A percentile compares a stretch with the other conserved stretches of the same genome.
Evolutionary conservation across 768 basidiomycete species (phyloP).

Genomic region (Grammothele lineata): DNA sequence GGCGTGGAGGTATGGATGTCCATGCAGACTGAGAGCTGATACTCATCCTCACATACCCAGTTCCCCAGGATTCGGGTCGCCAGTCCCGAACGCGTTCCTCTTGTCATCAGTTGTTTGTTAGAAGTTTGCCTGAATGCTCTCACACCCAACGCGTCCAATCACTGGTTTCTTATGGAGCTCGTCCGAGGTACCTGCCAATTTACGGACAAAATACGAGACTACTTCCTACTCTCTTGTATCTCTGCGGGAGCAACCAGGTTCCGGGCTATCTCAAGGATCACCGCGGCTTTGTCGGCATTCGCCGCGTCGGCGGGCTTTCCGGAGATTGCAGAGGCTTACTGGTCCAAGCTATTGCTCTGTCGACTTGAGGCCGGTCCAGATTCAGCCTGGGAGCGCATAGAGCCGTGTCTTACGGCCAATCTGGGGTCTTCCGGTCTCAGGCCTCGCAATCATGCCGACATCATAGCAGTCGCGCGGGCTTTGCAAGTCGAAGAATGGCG

Average conservation of each 20-base stretch:
- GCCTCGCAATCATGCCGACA: conserved; percentile 2
- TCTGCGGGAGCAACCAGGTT: conserved; percentile 31
- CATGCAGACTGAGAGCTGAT: too few relatives aligned
- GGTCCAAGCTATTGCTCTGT: conserved; percentile 24
- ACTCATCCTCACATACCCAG: too few relatives aligned
- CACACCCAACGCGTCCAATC: conserved; percentile 37
- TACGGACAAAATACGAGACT: conserved; percentile 39
- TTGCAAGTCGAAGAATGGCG: conserved; percentile 38
- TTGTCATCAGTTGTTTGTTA: conserved; percentile 43
- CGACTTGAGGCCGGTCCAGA: conserved; percentile 42
- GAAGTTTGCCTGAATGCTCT: conserved; percentile 41
- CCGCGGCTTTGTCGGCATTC: conserved; percentile 20
- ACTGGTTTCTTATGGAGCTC: conserved; percentile 49
- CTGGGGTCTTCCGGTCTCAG: neutral
- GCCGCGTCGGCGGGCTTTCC: conserved; percentile 1
- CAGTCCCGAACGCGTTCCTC: conserved; percentile 31
- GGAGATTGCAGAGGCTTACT: neutral
- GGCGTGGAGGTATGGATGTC: too few relatives aligned
- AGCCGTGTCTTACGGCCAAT: conserved; percentile 18
- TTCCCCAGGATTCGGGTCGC: neutral
- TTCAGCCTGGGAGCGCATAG: conserved; percentile 32
- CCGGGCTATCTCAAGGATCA: conserved; percentile 37
- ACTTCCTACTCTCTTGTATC: conserved; percentile 36
- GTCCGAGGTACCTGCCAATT: conserved; percentile 38
- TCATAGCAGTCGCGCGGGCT: conserved; percentile 30